phyloP scores from a whole-genome alignment of 1,139 yeast genomes.

The Candida pseudoviswanathii region DNA sequence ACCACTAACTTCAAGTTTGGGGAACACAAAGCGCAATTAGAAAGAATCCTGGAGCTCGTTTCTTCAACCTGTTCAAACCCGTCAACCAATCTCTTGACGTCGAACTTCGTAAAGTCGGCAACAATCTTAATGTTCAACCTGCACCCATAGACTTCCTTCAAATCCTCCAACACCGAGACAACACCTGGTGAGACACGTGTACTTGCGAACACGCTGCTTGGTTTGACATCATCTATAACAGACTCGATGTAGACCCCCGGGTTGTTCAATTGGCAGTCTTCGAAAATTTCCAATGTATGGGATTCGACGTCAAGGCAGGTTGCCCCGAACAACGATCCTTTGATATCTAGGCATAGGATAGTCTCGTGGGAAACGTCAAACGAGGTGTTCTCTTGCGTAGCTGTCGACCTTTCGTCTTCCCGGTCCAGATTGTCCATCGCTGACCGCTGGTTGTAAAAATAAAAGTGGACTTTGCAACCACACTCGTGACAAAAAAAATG shows the following conservation, averaged over 20 bases:
- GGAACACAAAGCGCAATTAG: slow-evolving; percentile 9
- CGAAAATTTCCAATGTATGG: slow-evolving; percentile 10
- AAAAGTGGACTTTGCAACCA: neutral
- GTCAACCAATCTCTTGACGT: slow-evolving; percentile 5
- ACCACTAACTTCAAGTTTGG: slow-evolving; percentile 8
- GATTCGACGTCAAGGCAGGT: slow-evolving; percentile 11
- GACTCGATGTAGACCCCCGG: slow-evolving; percentile 13
- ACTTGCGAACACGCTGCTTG: slow-evolving; percentile 12
- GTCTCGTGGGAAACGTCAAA: slow-evolving; percentile 9
- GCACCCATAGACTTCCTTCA: slow-evolving; percentile 5
- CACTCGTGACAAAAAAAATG: neutral
- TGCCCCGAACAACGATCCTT: slow-evolving; percentile 12
- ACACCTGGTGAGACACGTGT: slow-evolving; percentile 11
- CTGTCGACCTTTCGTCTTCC: neutral
- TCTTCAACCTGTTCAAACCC: slow-evolving; percentile 7
- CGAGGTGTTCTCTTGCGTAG: slow-evolving; percentile 1
- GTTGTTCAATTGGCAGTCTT: slow-evolving; percentile 13
- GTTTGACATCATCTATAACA: slow-evolving; percentile 14
- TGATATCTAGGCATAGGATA: slow-evolving; percentile 12
- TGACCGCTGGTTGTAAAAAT: neutral
- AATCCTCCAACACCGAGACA: slow-evolving; percentile 7
- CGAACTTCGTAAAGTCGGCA: slow-evolving; percentile 13
- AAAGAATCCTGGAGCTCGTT: slow-evolving; percentile 3
- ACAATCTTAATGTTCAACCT: slow-evolving; percentile 11
- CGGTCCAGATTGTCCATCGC: neutral